A percentile compares a stretch with the other conserved stretches of the same genome.
These are phyloP conservation scores for Ascochyta pisi DNA, from an alignment of 2,329 filamentous ascomycete species.

Conservation along the genomic window DNA sequence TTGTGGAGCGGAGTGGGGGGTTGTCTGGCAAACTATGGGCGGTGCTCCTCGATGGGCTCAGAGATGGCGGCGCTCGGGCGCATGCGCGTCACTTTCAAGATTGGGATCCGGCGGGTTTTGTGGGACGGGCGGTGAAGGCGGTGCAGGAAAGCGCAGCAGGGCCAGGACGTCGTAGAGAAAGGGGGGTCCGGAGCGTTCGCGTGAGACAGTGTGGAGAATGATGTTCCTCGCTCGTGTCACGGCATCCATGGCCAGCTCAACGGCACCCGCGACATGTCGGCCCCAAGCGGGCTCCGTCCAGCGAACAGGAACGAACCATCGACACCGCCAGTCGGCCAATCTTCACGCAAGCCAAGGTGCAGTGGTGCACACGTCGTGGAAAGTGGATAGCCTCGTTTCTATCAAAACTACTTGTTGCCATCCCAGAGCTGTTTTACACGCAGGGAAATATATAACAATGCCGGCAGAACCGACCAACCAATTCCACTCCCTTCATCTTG, in stretches of 20 bases:
- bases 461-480: constrained; percentile 40
- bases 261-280: constrained; percentile 3
- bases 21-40: constrained; percentile 41
- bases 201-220: constrained; percentile 10
- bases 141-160: constrained; percentile 15
- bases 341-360: not conserved
- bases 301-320: constrained; percentile 8
- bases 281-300: constrained; percentile 6
- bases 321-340: not conserved
- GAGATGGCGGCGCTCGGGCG: constrained; percentile 44
- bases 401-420: constrained; percentile 46
- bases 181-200: constrained; percentile 16
- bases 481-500: constrained; percentile 37
- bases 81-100: constrained; percentile 34
- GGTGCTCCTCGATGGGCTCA: constrained; percentile 43
- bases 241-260: constrained; percentile 6
- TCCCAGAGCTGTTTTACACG: constrained; percentile 49
- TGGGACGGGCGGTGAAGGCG: constrained; percentile 15
- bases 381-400: constrained; percentile 45
- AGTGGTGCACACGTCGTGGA: constrained; percentile 12
- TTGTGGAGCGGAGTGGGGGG: constrained; percentile 36
- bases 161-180: constrained; percentile 22
- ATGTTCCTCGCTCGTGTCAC: constrained; percentile 34
- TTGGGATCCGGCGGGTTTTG: constrained; percentile 19
- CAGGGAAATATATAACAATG: constrained; percentile 48